phyloP scores from a whole-genome alignment of 495 filamentous ascomycete species.

The Copromyces sp. region DNA sequence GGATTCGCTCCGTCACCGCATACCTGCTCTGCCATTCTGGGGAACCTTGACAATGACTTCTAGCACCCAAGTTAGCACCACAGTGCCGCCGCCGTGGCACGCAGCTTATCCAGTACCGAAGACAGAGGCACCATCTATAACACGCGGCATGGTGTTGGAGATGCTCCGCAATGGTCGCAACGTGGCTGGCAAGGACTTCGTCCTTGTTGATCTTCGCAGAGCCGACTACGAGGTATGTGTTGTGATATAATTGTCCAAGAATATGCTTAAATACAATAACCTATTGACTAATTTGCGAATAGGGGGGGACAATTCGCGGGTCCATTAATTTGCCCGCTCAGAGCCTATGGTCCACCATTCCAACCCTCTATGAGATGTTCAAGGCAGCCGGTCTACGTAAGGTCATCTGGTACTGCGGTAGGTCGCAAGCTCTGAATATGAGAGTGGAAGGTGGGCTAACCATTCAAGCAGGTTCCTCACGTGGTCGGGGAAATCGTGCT shows the following conservation, averaged over 20 bases:
- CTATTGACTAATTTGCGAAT: too few species aligned
- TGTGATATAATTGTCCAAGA: neutral
- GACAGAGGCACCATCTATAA: conserved; percentile 13
- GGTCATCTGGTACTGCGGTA: conserved; percentile 63
- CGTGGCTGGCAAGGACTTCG: conserved; percentile 34
- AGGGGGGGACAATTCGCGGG: conserved; percentile 61
- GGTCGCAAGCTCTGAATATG: conserved; percentile 5
- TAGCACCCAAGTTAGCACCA: too few species aligned
- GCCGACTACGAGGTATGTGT: conserved; percentile 48
- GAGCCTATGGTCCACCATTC: conserved; percentile 48
- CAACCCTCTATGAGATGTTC: conserved; percentile 48
- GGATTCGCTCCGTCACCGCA: too few species aligned
- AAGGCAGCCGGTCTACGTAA: conserved; percentile 35
- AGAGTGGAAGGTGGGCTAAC: neutral
- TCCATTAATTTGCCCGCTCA: conserved; percentile 67
- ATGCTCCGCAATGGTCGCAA: conserved; percentile 10
- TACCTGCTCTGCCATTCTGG: too few species aligned
- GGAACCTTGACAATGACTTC: too few species aligned
- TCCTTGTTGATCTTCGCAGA: conserved; percentile 55
- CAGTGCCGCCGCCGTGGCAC: conserved; percentile 13
- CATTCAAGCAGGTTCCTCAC: conserved; percentile 34
- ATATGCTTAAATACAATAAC: neutral
- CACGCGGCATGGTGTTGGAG: conserved; percentile 17
- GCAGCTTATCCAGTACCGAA: conserved; percentile 19
- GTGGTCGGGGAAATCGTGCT: conserved; percentile 51